Evolutionary conservation across 345 rosid genomes (phyloP).

Genomic region (Salix purpurea): DNA sequence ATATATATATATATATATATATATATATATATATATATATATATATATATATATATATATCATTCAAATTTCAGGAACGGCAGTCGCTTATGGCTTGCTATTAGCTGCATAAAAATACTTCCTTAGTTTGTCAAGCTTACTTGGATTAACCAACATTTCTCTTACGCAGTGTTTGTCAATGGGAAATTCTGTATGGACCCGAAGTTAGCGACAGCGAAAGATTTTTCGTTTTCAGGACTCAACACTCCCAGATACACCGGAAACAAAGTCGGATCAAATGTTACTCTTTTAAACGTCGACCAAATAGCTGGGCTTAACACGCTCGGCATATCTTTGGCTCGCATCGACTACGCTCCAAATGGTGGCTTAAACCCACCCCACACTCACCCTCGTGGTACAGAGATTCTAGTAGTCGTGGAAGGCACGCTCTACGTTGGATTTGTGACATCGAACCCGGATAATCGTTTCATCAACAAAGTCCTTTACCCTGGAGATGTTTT

Average conservation of each 20-base stretch:
- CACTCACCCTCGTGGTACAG: slow-evolving; percentile 16
- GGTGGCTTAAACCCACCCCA: slow-evolving; percentile 21
- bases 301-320: slow-evolving; percentile 11
- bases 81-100: no score
- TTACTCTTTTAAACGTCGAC: slow-evolving; percentile 3
- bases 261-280: not conserved
- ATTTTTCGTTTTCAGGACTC: slow-evolving; percentile 13
- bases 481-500: slow-evolving; percentile 16
- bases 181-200: slow-evolving; percentile 21
- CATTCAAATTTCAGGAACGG: no score
- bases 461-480: slow-evolving; percentile 4
- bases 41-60: no score
- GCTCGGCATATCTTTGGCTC: slow-evolving; percentile 7
- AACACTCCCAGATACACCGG: slow-evolving; percentile 5
- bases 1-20: no score
- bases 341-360: slow-evolving; percentile 12
- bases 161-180: slow-evolving; percentile 11
- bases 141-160: not conserved
- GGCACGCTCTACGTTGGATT: slow-evolving; percentile 8
- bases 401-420: slow-evolving; percentile 3
- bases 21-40: no score
- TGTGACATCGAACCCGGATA: slow-evolving; percentile 12
- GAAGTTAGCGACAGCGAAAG: not conserved
- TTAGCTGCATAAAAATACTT: no score
- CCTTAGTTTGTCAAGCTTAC: no score